phyloP scores from a whole-genome alignment of 257 asterid genomes.

The Solanum pennellii region DNA sequence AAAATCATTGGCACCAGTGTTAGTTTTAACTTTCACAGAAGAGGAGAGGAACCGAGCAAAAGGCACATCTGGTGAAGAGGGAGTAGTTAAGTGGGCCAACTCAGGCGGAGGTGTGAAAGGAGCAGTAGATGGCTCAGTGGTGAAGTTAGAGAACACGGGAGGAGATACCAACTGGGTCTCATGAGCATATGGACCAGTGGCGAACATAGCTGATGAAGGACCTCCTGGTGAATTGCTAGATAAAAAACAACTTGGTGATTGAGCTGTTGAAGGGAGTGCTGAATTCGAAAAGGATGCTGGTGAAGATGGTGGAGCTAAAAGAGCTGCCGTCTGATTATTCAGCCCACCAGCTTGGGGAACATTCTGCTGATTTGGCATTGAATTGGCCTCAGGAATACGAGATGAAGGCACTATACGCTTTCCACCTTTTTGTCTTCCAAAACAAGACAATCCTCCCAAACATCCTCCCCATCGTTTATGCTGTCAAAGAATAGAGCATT shows the following conservation, averaged over 20 bases:
- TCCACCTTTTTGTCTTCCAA: constrained; percentile 72
- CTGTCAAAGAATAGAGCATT: constrained; percentile 28
- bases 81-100: constrained; percentile 75
- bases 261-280: constrained; percentile 71
- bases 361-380: constrained; percentile 41
- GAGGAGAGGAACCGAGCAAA: constrained; percentile 70
- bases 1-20: constrained; percentile 38
- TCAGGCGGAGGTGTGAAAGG: constrained; percentile 87
- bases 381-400: constrained; percentile 51
- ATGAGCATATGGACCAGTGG: constrained; percentile 81
- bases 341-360: constrained; percentile 57
- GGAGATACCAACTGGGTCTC: constrained; percentile 84
- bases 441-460: constrained; percentile 65
- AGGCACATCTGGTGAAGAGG: constrained; percentile 95
- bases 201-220: constrained; percentile 60
- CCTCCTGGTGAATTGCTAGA: constrained; percentile 71
- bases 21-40: constrained; percentile 27
- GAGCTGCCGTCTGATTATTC: constrained; percentile 52
- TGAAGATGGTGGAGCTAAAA: constrained; percentile 78
- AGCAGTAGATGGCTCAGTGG: constrained; percentile 89
- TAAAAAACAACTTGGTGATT: constrained; percentile 64
- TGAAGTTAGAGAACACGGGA: constrained; percentile 78
- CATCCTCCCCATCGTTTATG: constrained; percentile 85
- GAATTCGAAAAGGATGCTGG: constrained; percentile 77
- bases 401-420: constrained; percentile 73